Conservation (phyloP, 2,329 filamentous ascomycete genomes). For the Microcyclospora tardicrescens region DNA sequence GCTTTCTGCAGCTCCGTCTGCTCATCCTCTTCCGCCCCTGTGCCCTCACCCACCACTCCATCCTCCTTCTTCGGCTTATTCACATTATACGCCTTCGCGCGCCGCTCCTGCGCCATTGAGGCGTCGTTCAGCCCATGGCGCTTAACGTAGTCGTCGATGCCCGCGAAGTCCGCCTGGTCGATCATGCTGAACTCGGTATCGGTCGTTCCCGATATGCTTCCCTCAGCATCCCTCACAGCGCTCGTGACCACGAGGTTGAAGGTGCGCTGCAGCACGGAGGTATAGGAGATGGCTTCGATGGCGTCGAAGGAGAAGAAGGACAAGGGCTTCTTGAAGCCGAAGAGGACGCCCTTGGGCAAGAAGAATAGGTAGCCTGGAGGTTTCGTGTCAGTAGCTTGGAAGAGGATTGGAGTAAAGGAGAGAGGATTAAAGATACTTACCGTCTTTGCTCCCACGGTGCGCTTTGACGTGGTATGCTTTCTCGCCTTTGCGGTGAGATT, state of each 20-base stretch:
- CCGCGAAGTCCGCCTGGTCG: conserved; percentile 49
- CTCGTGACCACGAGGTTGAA: conserved; percentile 49
- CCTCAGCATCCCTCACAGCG: conserved; percentile 25
- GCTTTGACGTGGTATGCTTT: conserved; percentile 52
- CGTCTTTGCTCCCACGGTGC: conserved; percentile 52
- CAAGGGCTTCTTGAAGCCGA: conserved; percentile 53
- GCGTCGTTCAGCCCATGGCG: conserved; percentile 49
- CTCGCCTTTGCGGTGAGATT: conserved; percentile 49
- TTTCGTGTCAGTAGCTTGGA: conserved; percentile 1
- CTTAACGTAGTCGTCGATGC: conserved; percentile 51
- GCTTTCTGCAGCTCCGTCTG: conserved; percentile 19
- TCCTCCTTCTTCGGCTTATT: conserved; percentile 26
- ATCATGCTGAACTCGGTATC: conserved; percentile 55
- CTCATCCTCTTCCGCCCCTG: conserved; percentile 13
- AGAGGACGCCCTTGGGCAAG: conserved; percentile 47
- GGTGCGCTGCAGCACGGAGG: conserved; percentile 50
- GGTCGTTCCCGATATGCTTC: conserved; percentile 20
- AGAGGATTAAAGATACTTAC: conserved; percentile 22
- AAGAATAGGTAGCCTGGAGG: conserved; percentile 48
- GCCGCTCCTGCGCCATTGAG: conserved; percentile 46
- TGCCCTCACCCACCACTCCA: conserved; percentile 10
- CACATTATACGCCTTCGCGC: conserved; percentile 47
- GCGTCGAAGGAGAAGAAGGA: conserved; percentile 48
- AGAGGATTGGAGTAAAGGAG: background rate
- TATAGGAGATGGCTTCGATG: conserved; percentile 49